Percentiles rank a stretch among this genome's conserved stretches.
Evolutionary conservation across 1,284 basidiomycete species (phyloP).

Genomic region (Puccinia polysora): DNA sequence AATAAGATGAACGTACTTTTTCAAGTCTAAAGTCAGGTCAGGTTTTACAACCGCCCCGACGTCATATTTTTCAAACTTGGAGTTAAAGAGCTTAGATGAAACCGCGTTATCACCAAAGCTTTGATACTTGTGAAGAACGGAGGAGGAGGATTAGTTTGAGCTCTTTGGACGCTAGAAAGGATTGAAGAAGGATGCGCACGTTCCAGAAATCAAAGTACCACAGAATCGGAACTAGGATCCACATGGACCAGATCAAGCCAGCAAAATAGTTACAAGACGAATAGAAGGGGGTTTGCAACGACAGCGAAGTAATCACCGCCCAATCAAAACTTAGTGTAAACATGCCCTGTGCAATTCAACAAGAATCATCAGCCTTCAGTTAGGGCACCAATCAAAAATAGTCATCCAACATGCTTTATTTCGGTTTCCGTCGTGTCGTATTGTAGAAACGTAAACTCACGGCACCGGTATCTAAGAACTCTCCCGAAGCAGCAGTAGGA

Average conservation of each 20-base stretch:
- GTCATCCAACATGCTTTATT: no score
- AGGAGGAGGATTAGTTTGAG: no score
- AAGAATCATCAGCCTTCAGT: conserved; percentile 48
- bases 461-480: conserved; percentile 8
- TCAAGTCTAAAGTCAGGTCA: conserved; percentile 31
- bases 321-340: conserved; percentile 53
- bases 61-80: conserved; percentile 35
- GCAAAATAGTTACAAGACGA: conserved; percentile 41
- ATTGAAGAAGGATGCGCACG: conserved; percentile 5
- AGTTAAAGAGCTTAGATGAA: conserved; percentile 24
- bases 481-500: not conserved
- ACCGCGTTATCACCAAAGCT: conserved; percentile 40
- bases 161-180: no score
- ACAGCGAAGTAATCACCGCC: conserved; percentile 51
- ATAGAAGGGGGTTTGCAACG: conserved; percentile 37
- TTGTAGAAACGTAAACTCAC: no score
- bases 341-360: conserved; percentile 48
- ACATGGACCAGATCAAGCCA: conserved; percentile 34
- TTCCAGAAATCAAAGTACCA: conserved; percentile 39
- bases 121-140: conserved; percentile 38
- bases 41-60: conserved; percentile 32
- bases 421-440: no score
- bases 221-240: conserved; percentile 31
- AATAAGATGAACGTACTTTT: conserved; percentile 13
- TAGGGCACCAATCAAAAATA: no score